These are phyloP conservation scores for Eugenia klotzschiana DNA, from an alignment of 441 rosid genomes.

Conservation along the genomic window DNA sequence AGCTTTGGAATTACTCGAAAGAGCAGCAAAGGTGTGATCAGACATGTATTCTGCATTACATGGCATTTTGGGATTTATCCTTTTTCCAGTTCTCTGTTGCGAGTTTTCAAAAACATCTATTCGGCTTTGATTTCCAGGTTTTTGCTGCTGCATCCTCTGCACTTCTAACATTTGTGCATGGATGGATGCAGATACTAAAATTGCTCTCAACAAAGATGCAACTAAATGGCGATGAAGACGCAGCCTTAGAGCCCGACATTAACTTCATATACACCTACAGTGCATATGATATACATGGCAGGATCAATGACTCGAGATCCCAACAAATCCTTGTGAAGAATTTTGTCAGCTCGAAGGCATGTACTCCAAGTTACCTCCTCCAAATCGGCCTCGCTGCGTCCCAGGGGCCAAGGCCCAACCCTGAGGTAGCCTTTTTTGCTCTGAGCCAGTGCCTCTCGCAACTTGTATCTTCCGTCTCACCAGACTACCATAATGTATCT, in stretches of 20 bases:
- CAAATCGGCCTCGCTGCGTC: constrained; percentile 65
- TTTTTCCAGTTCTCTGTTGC: neutral
- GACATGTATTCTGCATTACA: neutral
- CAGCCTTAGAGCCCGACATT: constrained; percentile 35
- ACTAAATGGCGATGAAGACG: constrained; percentile 12
- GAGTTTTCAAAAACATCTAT: neutral
- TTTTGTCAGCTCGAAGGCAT: constrained; percentile 56
- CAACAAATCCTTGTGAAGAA: constrained; percentile 45
- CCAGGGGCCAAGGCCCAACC: constrained; percentile 46
- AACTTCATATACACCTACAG: constrained; percentile 54
- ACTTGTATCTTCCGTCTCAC: constrained; percentile 52
- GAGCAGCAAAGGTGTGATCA: constrained; percentile 58
- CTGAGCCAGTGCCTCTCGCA: constrained; percentile 58
- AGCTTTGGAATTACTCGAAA: constrained; percentile 53
- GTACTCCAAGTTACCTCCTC: constrained; percentile 55
- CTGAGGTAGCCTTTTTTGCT: constrained; percentile 58
- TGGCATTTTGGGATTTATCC: neutral
- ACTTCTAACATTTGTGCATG: neutral
- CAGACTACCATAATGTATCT: constrained; percentile 56
- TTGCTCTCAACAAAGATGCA: constrained; percentile 18
- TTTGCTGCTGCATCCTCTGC: neutral
- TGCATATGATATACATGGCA: constrained; percentile 55
- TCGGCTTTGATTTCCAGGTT: neutral
- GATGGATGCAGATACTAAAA: constrained; percentile 34
- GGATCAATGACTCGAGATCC: constrained; percentile 35